A percentile compares a stretch with the other conserved stretches of the same genome.
Evolutionary conservation across 768 basidiomycete species (phyloP).

Genomic region (Rhizopogon roseolus): DNA sequence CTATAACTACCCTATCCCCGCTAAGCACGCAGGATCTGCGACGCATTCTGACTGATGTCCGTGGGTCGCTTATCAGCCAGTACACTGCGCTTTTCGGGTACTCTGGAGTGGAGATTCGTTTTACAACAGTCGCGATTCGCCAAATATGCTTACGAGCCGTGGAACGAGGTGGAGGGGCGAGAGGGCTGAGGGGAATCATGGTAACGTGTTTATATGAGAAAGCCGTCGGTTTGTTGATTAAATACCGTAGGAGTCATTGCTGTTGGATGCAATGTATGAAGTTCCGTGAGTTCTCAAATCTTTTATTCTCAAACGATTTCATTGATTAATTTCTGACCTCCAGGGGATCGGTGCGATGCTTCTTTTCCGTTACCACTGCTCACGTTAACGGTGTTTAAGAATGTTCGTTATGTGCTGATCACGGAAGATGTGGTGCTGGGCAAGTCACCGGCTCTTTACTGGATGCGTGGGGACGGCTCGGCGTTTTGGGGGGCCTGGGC

Average conservation of each 20-base stretch:
- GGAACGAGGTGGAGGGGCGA: constrained; percentile 83
- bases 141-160: constrained; percentile 78
- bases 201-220: constrained; percentile 27
- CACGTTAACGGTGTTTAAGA: constrained; percentile 35
- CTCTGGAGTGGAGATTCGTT: constrained; percentile 81
- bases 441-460: constrained; percentile 63
- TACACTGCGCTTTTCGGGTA: constrained; percentile 81
- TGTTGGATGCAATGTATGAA: constrained; percentile 92
- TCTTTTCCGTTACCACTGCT: not conserved
- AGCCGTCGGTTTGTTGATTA: not conserved
- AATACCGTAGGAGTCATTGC: constrained; percentile 58
- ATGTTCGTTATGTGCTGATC: constrained; percentile 79
- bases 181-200: constrained; percentile 88
- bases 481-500: constrained; percentile 79
- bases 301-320: constrained; percentile 1
- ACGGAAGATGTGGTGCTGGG: constrained; percentile 67
- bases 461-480: constrained; percentile 60
- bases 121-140: constrained; percentile 75
- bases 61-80: constrained; percentile 87
- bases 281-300: constrained; percentile 64
- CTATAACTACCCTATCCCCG: constrained; percentile 79
- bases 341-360: constrained; percentile 60
- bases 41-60: constrained; percentile 88
- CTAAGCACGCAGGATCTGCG: constrained; percentile 79
- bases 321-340: constrained; percentile 4